A percentile compares a stretch with the other conserved stretches of the same genome.
phyloP scores from a whole-genome alignment of 2,329 filamentous ascomycete species.

The Fusarium proliferatum region DNA sequence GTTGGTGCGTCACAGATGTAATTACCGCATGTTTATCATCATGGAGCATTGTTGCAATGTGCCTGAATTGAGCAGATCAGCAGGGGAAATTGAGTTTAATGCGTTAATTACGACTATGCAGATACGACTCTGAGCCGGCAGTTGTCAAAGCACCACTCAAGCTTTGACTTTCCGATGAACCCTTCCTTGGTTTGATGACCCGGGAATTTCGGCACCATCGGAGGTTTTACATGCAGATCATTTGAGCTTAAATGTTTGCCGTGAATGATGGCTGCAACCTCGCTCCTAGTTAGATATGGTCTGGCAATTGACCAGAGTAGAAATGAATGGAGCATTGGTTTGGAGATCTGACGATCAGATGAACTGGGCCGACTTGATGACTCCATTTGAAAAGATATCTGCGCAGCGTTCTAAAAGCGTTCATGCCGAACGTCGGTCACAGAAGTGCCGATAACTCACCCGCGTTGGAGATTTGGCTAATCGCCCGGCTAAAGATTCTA shows the following conservation, averaged over 20 bases:
- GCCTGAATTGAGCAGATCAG: not conserved
- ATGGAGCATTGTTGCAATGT: not conserved
- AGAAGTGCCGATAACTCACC: not conserved
- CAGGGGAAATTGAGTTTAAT: slow-evolving; percentile 3
- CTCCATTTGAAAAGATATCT: too few species aligned
- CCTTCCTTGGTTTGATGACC: not conserved
- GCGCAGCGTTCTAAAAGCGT: too few species aligned
- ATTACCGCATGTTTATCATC: not conserved
- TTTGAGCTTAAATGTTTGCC: not conserved
- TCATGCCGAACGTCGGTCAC: not conserved
- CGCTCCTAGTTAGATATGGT: too few species aligned
- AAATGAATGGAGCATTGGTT: fast-evolving
- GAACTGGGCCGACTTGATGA: too few species aligned
- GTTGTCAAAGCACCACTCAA: not conserved
- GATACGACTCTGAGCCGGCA: not conserved
- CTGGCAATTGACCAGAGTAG: not conserved
- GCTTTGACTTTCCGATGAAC: not conserved
- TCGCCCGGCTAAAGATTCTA: not conserved
- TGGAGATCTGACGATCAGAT: not conserved
- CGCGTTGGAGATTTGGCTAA: not conserved
- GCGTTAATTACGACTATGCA: not conserved
- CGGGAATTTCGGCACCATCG: not conserved
- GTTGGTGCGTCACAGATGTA: not conserved
- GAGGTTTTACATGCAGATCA: not conserved
- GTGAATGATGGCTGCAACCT: not conserved